phyloP scores from a whole-genome alignment of 352 stramenopile genomes.

The Pythium periplocum region DNA sequence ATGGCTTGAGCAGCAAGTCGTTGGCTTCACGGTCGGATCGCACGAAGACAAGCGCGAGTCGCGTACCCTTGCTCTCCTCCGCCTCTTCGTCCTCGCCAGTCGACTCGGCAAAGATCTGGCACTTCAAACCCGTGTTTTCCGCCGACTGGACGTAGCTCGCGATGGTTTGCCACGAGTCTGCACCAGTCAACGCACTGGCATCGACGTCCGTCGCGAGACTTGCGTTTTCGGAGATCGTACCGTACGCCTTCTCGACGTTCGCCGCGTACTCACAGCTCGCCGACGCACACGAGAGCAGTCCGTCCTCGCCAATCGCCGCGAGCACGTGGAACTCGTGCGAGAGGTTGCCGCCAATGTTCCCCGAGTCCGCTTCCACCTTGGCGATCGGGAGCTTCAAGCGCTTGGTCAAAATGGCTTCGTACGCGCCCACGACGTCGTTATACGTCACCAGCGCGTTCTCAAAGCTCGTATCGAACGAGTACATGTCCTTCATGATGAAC shows the following conservation, averaged over 20 bases:
- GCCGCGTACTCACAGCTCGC: constrained; percentile 64
- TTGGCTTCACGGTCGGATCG: constrained; percentile 63
- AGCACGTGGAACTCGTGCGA: constrained; percentile 90
- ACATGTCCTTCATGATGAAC: constrained; percentile 92
- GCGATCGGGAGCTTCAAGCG: constrained; percentile 65
- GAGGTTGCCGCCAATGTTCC: constrained; percentile 83
- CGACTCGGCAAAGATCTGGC: constrained; percentile 21
- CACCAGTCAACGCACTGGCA: not conserved
- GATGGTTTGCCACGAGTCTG: constrained; percentile 3
- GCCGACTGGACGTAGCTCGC: constrained; percentile 4
- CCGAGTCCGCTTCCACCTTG: constrained; percentile 82
- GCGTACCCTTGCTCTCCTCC: constrained; percentile 3
- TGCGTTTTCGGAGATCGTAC: constrained; percentile 11
- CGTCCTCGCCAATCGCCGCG: constrained; percentile 77
- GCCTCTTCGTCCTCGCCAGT: constrained; percentile 13
- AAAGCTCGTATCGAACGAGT: constrained; percentile 80
- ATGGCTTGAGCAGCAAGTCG: constrained; percentile 61
- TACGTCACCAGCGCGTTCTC: constrained; percentile 65
- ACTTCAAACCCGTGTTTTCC: constrained; percentile 11
- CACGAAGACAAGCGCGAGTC: constrained; percentile 37
- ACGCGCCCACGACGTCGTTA: constrained; percentile 68
- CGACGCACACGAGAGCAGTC: constrained; percentile 62
- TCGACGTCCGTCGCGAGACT: not conserved
- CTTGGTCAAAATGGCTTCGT: constrained; percentile 66
- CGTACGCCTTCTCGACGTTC: constrained; percentile 85